Base-by-base conservation (phyloP, 2,329 filamentous ascomycete genomes). In the Chaetomiaceae sp. region DNA sequence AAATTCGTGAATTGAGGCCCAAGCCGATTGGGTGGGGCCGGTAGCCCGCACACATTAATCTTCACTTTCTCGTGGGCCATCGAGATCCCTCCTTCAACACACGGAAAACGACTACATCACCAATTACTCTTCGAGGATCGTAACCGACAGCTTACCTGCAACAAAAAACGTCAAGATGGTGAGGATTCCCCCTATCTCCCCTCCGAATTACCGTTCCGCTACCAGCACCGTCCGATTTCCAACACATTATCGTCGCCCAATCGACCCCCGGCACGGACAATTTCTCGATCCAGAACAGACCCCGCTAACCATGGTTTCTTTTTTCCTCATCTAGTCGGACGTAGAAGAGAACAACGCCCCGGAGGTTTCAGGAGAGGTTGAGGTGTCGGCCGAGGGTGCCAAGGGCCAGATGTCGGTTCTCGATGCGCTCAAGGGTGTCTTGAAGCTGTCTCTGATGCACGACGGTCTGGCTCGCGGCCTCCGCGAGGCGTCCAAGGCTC, bases 361-460 rank as follows among this genome's bases (percentile, higher is more conserved):
- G 77, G 87, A 89, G 73, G 90, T 83, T 71, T 74, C 76, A 71
- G 84, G 87, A 73, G 94, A 96, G 82, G 91, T 97, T 77, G 92
- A 97, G 79, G 90, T 96, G 74, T 87, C 87, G 73, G 90, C 88
- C 76, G 91, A 96, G 80, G 87, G 86, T 73, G 85, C 80, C 72
- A 89, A 90, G 76, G 88, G 88, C 71, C 90, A 90, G 82, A 97
- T 99, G 91, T 91, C 89, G 73, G 91, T 97, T 70, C 86, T 96
- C 67, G 94, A 99, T 71, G 94, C 94, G 67, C 88, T 99, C 71
- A 99, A 99, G 85, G 94, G 94, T 75, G 94, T 96, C 64, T 84
- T 99, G 73, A 96, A 96, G 83, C 89, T 97, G 73, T 87, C 94
- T 62, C 89, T 99, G 69, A 96, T 97, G 87, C 92, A 99, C 87